Conservation (phyloP, 345 rosid genomes). For the Luvunga scandens region DNA sequence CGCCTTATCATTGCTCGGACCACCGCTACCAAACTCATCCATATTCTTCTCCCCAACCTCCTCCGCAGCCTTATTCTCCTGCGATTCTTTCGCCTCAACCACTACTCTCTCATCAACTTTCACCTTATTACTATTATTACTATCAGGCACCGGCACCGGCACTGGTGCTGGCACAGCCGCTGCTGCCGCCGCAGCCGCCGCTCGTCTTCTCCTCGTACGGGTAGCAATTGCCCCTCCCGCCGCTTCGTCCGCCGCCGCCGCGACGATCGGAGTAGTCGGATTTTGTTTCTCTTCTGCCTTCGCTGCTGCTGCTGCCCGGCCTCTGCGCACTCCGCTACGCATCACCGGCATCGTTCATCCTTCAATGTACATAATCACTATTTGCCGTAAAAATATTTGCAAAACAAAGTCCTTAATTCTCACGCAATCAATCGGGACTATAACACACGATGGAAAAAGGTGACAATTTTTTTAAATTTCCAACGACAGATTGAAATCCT, state of each 20-base stretch:
- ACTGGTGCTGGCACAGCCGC: neutral
- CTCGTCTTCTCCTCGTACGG: slow-evolving; percentile 51
- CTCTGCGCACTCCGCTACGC: slow-evolving; percentile 67
- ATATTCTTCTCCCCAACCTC: slow-evolving; percentile 46
- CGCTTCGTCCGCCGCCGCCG: slow-evolving; percentile 27
- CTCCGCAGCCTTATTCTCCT: slow-evolving; percentile 24
- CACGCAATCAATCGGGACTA: slow-evolving; percentile 10
- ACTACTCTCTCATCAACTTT: slow-evolving; percentile 30
- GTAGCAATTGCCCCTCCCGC: slow-evolving; percentile 57
- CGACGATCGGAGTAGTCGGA: slow-evolving; percentile 27
- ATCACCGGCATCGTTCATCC: slow-evolving; percentile 72
- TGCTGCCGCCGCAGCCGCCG: slow-evolving; percentile 41
- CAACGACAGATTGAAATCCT: neutral
- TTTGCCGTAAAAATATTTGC: neutral
- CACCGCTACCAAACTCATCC: slow-evolving; percentile 37
- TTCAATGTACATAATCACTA: slow-evolving; percentile 26
- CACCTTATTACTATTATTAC: slow-evolving; percentile 10
- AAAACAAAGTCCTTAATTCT: neutral
- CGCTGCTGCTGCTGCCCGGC: slow-evolving; percentile 35
- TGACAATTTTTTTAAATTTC: neutral
- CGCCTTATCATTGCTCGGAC: slow-evolving; percentile 40
- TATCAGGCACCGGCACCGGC: slow-evolving; percentile 1
- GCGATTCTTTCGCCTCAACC: slow-evolving; percentile 21
- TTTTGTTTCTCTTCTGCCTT: neutral
- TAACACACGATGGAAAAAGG: neutral